Percentiles rank a stretch among this genome's conserved stretches.
Evolutionary conservation across 306 rosid genomes (phyloP).

Genomic region (Pyrus bretschneideri): DNA sequence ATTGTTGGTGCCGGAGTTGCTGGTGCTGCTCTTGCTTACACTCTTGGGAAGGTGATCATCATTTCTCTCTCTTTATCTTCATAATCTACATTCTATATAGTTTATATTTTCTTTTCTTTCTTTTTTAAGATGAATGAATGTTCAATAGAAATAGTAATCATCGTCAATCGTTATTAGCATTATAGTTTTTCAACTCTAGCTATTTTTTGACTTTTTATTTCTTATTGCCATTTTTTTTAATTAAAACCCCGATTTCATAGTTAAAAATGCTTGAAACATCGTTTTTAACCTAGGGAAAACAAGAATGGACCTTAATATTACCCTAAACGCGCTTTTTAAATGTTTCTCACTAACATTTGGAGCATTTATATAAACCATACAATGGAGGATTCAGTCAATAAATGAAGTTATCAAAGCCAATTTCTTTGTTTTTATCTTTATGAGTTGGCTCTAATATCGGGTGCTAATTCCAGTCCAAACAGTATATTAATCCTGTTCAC

Average conservation of each 20-base stretch:
- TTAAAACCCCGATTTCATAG: too few relatives aligned
- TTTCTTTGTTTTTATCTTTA: background rate
- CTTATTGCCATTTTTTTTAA: background rate
- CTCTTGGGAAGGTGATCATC: slow-evolving; percentile 64
- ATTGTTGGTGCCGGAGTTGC: slow-evolving; percentile 31
- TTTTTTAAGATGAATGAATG: too few relatives aligned
- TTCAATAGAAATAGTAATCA: background rate
- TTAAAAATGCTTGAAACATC: background rate
- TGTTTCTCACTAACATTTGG: background rate
- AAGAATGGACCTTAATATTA: background rate
- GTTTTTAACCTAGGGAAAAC: background rate
- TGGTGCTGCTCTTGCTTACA: slow-evolving; percentile 87
- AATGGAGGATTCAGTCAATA: background rate
- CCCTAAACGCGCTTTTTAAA: background rate
- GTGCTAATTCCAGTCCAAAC: background rate
- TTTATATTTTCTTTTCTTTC: too few relatives aligned
- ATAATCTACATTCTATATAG: too few relatives aligned
- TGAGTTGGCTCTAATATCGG: background rate
- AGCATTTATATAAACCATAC: background rate
- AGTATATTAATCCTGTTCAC: background rate
- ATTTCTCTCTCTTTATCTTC: background rate
- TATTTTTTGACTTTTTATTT: background rate
- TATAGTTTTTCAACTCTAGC: background rate
- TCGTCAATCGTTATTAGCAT: background rate
- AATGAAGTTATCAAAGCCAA: background rate